Conservation (phyloP, 441 rosid genomes). For the Viola pubescens region DNA sequence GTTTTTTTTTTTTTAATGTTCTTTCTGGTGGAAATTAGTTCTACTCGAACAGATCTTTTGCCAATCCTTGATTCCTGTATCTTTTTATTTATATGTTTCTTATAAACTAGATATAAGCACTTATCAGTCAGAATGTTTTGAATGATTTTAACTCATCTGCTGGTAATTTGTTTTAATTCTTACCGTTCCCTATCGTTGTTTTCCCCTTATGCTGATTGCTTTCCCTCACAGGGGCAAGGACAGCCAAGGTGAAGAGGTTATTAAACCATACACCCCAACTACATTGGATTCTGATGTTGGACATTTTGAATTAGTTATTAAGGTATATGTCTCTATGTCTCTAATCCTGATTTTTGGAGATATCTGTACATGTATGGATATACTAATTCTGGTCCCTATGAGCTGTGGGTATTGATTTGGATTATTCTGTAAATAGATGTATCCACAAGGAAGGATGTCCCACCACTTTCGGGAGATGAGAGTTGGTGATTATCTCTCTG, state of each 20-base stretch:
- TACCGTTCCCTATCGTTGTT: not conserved
- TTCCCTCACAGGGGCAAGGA: conserved; percentile 65
- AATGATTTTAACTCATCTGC: not conserved
- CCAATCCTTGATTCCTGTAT: not conserved
- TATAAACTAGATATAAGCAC: not conserved
- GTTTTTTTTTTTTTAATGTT: not conserved
- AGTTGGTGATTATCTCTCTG: conserved; percentile 74
- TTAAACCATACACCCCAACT: conserved; percentile 88
- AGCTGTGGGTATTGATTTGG: conserved; percentile 5
- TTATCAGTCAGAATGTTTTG: not conserved
- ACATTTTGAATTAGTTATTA: conserved; percentile 75
- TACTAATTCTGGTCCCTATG: not conserved
- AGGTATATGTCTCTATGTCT: conserved; percentile 35
- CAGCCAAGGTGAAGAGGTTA: conserved; percentile 73
- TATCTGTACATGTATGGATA: not conserved
- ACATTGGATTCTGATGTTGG: conserved; percentile 92
- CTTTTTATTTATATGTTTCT: not conserved
- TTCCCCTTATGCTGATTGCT: not conserved
- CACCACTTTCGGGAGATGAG: conserved; percentile 91
- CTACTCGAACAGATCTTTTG: not conserved
- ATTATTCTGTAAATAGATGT: conserved; percentile 48
- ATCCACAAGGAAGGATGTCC: conserved; percentile 96
- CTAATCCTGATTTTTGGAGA: conserved; percentile 1
- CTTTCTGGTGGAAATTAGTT: not conserved
- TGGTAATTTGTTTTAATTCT: not conserved